Base-by-base conservation (phyloP, 306 rosid species). In the Corylus heterophylla region DNA sequence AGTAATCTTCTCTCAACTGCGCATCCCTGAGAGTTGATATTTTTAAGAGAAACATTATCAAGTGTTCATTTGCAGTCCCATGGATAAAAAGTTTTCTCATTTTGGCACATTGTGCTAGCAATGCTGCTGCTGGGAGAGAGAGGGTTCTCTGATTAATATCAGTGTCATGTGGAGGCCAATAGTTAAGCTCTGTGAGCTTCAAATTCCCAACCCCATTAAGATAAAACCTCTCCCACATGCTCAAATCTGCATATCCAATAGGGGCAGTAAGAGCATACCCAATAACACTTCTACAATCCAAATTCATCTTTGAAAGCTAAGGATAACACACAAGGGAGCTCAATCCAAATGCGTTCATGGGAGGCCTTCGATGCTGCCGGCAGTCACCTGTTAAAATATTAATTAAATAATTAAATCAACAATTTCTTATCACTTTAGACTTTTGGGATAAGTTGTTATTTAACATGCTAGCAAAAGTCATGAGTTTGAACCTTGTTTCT, bases 261-360 rank as follows among this genome's bases (percentile, higher is more conserved):
- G 77, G 77, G 9, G 77, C 68, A 18, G 77, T 74, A 10, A 74
- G 68, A 35, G 68, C 77, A 74, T 74, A 74, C 9, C 77, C 77
- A 18, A 35, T 42, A 54, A 31, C 31, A 18, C 37, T 66, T 12
- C 42, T 52, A 44, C 77, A 74, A 54, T 74, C 77, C 7, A 54
- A 50, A 17, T 74, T 42, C 77, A 74, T 55, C 52, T 56, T 74
- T 54, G 77, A 55, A 5, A 74, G 67, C 12, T 49, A 35, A n/a
- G 77, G 77, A 55, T 51, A 74, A 18, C 50, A 37, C n/a, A 11
- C 12, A 54, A 55, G 67, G 61, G 52, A 74, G 37, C 77, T 12
- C 54, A 74, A 49, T 54, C 52, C 68, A 54, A 74, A 74, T 20
- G 67, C 52, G 4, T 29, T 48, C 67, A 12, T 56, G 37, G 49